These are phyloP conservation scores for Capsicum pubescens DNA, from an alignment of 257 asterid genomes.

Conservation along the genomic window DNA sequence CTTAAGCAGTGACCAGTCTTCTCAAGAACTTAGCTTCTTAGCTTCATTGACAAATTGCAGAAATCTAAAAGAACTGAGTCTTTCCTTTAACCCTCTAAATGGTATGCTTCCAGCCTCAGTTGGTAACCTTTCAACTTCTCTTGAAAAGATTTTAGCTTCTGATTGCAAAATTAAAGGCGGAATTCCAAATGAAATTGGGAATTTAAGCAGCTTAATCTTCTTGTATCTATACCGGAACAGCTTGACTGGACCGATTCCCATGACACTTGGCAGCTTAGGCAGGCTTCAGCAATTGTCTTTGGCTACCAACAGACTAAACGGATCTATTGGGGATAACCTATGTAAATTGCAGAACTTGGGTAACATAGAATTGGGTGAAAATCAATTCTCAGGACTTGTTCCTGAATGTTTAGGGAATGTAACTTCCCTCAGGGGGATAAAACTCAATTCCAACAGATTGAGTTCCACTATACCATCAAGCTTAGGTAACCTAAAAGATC, in stretches of 20 bases:
- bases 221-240: not conserved
- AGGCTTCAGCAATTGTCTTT: not conserved
- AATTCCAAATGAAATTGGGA: slow-evolving; percentile 44
- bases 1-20: slow-evolving; percentile 33
- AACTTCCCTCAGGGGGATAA: not conserved
- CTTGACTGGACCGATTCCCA: slow-evolving; percentile 24
- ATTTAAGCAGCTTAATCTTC: slow-evolving; percentile 24
- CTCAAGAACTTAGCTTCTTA: slow-evolving; percentile 14
- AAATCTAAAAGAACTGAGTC: not conserved
- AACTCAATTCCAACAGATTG: slow-evolving; percentile 33
- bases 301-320: slow-evolving; percentile 31
- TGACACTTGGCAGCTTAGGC: not conserved
- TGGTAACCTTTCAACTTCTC: slow-evolving; percentile 44
- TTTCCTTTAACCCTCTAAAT: slow-evolving; percentile 24
- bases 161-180: slow-evolving; percentile 31
- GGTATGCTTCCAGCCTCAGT: slow-evolving; percentile 38
- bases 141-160: not conserved
- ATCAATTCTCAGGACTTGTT: slow-evolving; percentile 34
- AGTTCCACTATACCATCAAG: slow-evolving; percentile 33
- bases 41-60: slow-evolving; percentile 30
- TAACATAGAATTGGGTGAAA: slow-evolving; percentile 15
- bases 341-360: slow-evolving; percentile 35
- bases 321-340: slow-evolving; percentile 22
- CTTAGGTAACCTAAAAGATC: slow-evolving; percentile 34
- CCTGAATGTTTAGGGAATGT: slow-evolving; percentile 43